phyloP scores from a whole-genome alignment of 2,329 filamentous ascomycete genomes.

The Gremmenia infestans region DNA sequence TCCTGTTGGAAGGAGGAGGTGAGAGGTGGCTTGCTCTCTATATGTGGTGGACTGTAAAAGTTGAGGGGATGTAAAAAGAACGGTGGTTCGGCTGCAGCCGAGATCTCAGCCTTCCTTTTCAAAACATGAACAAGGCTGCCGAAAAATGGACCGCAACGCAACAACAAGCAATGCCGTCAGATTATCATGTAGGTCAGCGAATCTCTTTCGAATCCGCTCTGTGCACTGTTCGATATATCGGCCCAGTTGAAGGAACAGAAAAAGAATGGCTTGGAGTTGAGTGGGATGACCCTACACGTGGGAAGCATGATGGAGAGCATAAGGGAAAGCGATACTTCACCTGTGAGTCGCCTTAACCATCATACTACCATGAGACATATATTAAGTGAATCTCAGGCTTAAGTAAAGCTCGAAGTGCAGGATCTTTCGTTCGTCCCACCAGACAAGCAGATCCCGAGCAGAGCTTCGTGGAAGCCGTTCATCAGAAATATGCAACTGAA shows the following conservation, averaged over 20 bases:
- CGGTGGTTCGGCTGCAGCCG: constrained; percentile 14
- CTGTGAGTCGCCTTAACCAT: constrained; percentile 49
- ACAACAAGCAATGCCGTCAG: constrained; percentile 16
- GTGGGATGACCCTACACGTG: constrained; percentile 84
- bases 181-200: constrained; percentile 60
- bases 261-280: constrained; percentile 87
- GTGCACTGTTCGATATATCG: constrained; percentile 83
- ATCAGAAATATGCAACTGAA: constrained; percentile 76
- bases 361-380: neutral
- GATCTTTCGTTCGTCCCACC: constrained; percentile 80
- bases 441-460: constrained; percentile 62
- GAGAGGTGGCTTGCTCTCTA: neutral
- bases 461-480: constrained; percentile 74
- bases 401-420: constrained; percentile 62
- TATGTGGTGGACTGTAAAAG: neutral
- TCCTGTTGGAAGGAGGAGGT: neutral
- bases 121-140: constrained; percentile 14
- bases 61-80: constrained; percentile 6
- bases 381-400: constrained; percentile 39
- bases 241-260: constrained; percentile 70
- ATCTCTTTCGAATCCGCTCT: constrained; percentile 71
- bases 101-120: constrained; percentile 21
- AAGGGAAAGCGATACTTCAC: constrained; percentile 75
- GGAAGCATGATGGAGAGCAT: constrained; percentile 86
- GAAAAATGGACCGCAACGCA: constrained; percentile 1